Evolutionary conservation across 306 rosid species (phyloP), one percentile per base, ranked within the genome.

Genomic region (Leucaena leucocephala): DNA sequence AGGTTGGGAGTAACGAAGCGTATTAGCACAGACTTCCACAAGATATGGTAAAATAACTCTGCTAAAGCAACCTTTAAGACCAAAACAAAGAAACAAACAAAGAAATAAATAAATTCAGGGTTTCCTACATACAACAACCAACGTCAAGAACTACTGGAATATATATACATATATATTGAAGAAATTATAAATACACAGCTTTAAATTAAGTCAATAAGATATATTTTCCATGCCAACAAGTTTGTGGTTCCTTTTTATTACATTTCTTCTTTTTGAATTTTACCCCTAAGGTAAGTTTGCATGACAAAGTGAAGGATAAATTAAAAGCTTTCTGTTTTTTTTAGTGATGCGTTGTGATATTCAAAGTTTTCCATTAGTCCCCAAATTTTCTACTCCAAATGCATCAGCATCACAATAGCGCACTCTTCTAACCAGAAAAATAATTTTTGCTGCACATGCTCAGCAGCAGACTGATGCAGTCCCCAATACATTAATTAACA

Each of bases 21-120:
- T 72, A 82, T 61, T 63, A 75, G 43, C 76, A 68, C 14, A 48
- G 58, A 75, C 36, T 76, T 52, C 72, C 42, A 16, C 66, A 22
- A 70, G 50, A 57, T 48, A 14, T 69, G 39, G n/a, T 17, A 75
- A 67, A 34, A 21, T 39, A 57, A 76, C 40, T 67, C 54, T 69
- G 83, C 75, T 64, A 68, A 82, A 66, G 65, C 57, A 73, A 68
- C 61, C 76, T 19, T 49, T 44, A 49, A 58, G 40, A 71, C 50
- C 12, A 7, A 27, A 27, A 27, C 27, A 27, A 27, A n/a, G n/a
- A 65, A 43, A 48, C 44, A 71, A 22, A 17, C 8, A 8, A 19
- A 54, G 1, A 17, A 8, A 57, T 19, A 57, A 57, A 57, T 21
- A 21, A 63, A 61, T 55, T 13, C 68, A 43, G 66, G 78, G 67